A percentile compares a stretch with the other conserved stretches of the same genome.
Conservation (phyloP, 148 eudicot genomes). For the Rhododendron vialii region DNA sequence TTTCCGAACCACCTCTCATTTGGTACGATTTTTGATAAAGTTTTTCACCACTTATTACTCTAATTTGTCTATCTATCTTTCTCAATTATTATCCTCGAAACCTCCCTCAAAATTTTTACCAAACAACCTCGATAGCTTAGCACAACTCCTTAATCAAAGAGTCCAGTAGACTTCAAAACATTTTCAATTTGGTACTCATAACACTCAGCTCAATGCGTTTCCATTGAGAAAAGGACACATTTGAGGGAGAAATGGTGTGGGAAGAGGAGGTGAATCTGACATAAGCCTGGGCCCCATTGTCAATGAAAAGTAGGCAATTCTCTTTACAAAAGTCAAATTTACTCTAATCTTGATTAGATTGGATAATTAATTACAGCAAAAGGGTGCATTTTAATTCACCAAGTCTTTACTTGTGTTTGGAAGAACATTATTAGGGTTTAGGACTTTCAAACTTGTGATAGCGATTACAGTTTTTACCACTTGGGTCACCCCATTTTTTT, state of each 20-base stretch:
- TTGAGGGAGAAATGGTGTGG: neutral
- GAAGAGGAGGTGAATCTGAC: slow-evolving; percentile 8
- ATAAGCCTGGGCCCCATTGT: neutral
- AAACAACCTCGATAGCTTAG: neutral
- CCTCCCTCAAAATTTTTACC: neutral
- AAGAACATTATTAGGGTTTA: neutral
- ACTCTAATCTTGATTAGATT: neutral
- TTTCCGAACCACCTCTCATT: too few relatives aligned
- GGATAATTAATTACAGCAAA: neutral
- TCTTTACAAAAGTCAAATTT: neutral
- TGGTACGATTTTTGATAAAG: too few relatives aligned
- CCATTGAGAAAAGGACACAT: neutral
- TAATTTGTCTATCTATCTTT: too few relatives aligned
- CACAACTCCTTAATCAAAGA: neutral
- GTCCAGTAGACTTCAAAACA: neutral
- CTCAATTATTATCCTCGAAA: too few relatives aligned
- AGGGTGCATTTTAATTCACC: neutral
- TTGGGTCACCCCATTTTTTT: neutral
- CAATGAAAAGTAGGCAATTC: neutral
- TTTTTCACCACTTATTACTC: too few relatives aligned
- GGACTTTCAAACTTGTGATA: neutral
- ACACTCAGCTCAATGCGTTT: neutral
- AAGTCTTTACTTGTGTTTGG: neutral
- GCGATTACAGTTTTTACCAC: neutral
- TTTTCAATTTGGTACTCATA: neutral